A percentile compares a stretch with the other conserved stretches of the same genome.
These are phyloP conservation scores for Porphyrellus cyaneotinctus DNA, from an alignment of 768 basidiomycete genomes.

Conservation along the genomic window DNA sequence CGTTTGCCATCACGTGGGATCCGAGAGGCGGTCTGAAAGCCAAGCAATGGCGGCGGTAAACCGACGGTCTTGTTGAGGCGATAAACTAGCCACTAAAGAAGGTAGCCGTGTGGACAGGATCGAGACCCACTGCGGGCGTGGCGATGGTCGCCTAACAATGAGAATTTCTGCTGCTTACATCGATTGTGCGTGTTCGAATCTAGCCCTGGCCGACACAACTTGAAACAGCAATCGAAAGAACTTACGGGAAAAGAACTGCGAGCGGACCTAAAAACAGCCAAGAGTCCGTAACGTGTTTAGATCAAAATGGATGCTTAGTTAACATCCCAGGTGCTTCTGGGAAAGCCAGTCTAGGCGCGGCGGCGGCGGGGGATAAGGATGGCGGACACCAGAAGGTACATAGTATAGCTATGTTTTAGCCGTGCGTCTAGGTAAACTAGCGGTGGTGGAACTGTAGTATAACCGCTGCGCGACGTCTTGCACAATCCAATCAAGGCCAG, in stretches of 20 bases:
- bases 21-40: slow-evolving; percentile 17
- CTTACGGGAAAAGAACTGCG: slow-evolving; percentile 7
- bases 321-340: not conserved
- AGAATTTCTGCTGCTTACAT: slow-evolving; percentile 8
- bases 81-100: slow-evolving; percentile 16
- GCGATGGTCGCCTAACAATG: slow-evolving; percentile 1
- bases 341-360: slow-evolving; percentile 7
- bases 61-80: slow-evolving; percentile 7
- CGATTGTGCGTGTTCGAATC: slow-evolving; percentile 5
- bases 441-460: slow-evolving; percentile 63
- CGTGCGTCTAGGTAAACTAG: slow-evolving; percentile 1
- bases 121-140: slow-evolving; percentile 10
- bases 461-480: slow-evolving; percentile 81
- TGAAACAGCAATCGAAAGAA: slow-evolving; percentile 7
- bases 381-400: not conserved
- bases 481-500: slow-evolving; percentile 91
- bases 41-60: slow-evolving; percentile 28
- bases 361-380: slow-evolving; percentile 7
- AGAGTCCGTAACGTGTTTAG: slow-evolving; percentile 4
- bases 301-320: slow-evolving; percentile 7
- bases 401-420: not conserved
- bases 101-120: slow-evolving; percentile 18
- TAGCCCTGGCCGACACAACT: slow-evolving; percentile 7
- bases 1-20: slow-evolving; percentile 5
- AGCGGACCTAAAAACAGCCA: slow-evolving; percentile 8